Base-by-base conservation (phyloP, 331 rosid species). In the Malus hybrid region DNA sequence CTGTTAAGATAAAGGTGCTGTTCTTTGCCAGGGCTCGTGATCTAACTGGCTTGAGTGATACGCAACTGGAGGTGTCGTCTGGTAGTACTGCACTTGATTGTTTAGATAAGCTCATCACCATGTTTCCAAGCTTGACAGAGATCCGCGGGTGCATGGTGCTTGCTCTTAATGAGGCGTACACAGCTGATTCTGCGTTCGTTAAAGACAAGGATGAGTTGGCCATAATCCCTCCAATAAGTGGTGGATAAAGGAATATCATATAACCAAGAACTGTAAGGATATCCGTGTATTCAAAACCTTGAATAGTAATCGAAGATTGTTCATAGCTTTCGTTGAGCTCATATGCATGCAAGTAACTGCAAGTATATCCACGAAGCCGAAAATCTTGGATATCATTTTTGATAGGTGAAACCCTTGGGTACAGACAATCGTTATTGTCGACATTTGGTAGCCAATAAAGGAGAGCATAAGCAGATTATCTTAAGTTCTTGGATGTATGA, bases 11-110 rank as follows among this genome's bases (percentile, higher is more conserved):
- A 55, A 92, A 92, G 80, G 90, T 90, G 5, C 56, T 94, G 83
- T 92, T 94, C 76, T 94, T 94, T 1, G 97, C 99, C 6, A 83
- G 96, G 80, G 97, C 97, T 28, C 91, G 97, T 6, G 99, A 87
- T 72, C 81, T 92, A 36, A 83, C 97, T 0, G 92, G 97, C 70
- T 18, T 82, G 82, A 86, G 74, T 6, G 96, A 94, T 54, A 77
- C 77, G 71, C 79, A 85, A 64, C 33, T 94, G 83, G 95, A 94
- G 78, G 86, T 93, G 54, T 81, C 92, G 31, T 80, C 87, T 3
- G 96, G 93, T 18, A 91, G 96, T 67, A 90, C 96, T 54, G 70
- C 88, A n/a, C 22, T 67, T 28, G 97, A 94, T 69, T 93, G 98
- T 86, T 80, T 94, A 80, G 69, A 80, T 48, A 86, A 81, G 77